Base-by-base conservation (phyloP, 169 alveolate species). In the Plasmodium yoelii region DNA sequence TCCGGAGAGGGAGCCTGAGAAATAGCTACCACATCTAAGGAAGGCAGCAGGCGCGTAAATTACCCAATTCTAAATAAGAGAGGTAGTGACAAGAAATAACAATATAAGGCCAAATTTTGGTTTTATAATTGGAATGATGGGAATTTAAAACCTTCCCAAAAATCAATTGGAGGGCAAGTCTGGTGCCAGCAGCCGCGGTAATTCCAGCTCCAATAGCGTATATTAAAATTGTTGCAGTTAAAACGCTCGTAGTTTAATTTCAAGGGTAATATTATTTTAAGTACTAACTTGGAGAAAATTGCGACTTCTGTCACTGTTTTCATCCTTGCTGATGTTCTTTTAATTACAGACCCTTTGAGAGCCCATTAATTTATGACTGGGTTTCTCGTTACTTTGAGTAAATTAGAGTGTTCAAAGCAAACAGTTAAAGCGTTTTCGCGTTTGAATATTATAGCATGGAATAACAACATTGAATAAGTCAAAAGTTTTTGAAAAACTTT, bases 1-100 rank as follows among this genome's bases (percentile, higher is more conserved):
- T 95, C 98, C 97, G 97, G 98, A 95, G 98, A 95, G 97, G 98
- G 98, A 96, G 98, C 98, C 98, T 97, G 97, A 96, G 97, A 97
- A 94, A 97, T 96, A 96, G 98, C 98, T 95, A 97, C 98, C 97
- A 96, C 98, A 95, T 96, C 98, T 95, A 97, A 95, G 98, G 98
- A 96, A 95, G 97, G 99, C 99, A 96, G 98, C 98, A 95, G 98
- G 93, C 97, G 98, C 97, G 97, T 95, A 97, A 95, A 96, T 95
- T 96, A 94, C 97, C 98, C 97, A 95, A 96, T 95, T 97, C 97
- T 95, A 95, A 96, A 93, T 94, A 97, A 94, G 98, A 97, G 97
- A 96, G 98, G 97, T 95, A 95, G 98, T 95, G 98, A 97, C 97
- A 94, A 97, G 97, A 94, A 93, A 95, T 97, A 95, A 95, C 97